Evolutionary conservation across 2,329 filamentous ascomycete genomes (phyloP).

Genomic region (Aschersonia sp.): DNA sequence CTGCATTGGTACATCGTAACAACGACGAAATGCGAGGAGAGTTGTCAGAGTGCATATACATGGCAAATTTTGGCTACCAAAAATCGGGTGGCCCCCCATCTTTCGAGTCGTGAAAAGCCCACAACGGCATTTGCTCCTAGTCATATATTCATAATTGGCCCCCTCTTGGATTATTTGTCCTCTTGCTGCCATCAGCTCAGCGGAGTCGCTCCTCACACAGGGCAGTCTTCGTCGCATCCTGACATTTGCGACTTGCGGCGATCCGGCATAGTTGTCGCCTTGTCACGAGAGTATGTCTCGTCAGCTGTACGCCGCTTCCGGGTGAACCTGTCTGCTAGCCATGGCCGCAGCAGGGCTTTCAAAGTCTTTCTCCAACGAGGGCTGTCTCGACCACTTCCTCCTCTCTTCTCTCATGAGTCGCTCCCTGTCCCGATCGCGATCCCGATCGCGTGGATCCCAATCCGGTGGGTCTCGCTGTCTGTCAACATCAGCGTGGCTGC

Average conservation of each 20-base stretch:
- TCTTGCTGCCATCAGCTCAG: too few species aligned
- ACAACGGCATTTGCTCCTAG: too few species aligned
- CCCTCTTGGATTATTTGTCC: too few species aligned
- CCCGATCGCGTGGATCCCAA: slow-evolving; percentile 15
- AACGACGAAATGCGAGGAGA: too few species aligned
- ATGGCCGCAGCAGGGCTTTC: slow-evolving; percentile 17
- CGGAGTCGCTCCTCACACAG: too few species aligned
- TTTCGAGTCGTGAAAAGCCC: background rate
- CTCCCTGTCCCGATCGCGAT: slow-evolving; percentile 11
- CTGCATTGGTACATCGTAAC: too few species aligned
- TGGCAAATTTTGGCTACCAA: too few species aligned
- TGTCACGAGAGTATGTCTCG: background rate
- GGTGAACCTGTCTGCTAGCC: slow-evolving; percentile 14
- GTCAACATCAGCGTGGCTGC: slow-evolving; percentile 35
- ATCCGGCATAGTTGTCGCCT: background rate
- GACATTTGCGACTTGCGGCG: too few species aligned
- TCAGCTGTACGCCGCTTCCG: slow-evolving; percentile 18
- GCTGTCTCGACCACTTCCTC: slow-evolving; percentile 20
- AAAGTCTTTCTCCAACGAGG: slow-evolving; percentile 14
- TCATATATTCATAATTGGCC: too few species aligned
- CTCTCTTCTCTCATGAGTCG: slow-evolving; percentile 16
- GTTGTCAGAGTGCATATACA: too few species aligned
- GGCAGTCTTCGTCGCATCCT: too few species aligned
- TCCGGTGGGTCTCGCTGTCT: slow-evolving; percentile 20
- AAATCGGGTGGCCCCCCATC: background rate